phyloP scores from a whole-genome alignment of 139 green algal genomes.

The Coccomyxa sp. region DNA sequence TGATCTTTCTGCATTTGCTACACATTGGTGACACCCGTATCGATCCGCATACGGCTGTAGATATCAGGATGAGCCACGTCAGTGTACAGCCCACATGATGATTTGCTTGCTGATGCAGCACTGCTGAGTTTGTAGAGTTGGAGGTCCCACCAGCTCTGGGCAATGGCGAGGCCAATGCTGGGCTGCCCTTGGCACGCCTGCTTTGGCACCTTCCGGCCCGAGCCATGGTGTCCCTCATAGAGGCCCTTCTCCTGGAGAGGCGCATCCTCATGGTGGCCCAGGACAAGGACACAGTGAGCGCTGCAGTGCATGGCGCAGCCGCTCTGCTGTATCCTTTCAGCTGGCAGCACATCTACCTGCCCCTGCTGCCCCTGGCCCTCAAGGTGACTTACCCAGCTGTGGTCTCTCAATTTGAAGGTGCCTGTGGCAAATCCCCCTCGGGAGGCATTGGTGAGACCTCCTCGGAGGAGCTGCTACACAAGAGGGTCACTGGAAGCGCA shows the following conservation, averaged over 20 bases:
- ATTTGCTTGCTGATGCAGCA: constrained; percentile 25
- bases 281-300: constrained; percentile 54
- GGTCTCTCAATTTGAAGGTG: too few species aligned
- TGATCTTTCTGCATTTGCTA: background rate
- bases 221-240: background rate
- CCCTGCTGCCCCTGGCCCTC: constrained; percentile 58
- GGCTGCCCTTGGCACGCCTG: constrained; percentile 61
- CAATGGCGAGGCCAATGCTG: constrained; percentile 48
- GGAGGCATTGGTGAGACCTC: background rate
- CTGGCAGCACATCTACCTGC: constrained; percentile 82
- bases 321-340: constrained; percentile 74
- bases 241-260: constrained; percentile 62
- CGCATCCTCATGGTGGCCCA: constrained; percentile 63
- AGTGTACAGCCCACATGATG: background rate
- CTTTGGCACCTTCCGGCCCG: constrained; percentile 50
- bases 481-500: background rate
- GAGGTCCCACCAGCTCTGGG: constrained; percentile 62
- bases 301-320: constrained; percentile 59
- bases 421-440: too few species aligned
- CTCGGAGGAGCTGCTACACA: background rate
- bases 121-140: constrained; percentile 43
- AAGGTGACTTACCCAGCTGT: constrained; percentile 9
- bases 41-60: background rate
- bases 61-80: background rate
- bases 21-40: too few species aligned